Base-by-base conservation (phyloP, 1,284 basidiomycete genomes). In the Malassezia slooffiae region DNA sequence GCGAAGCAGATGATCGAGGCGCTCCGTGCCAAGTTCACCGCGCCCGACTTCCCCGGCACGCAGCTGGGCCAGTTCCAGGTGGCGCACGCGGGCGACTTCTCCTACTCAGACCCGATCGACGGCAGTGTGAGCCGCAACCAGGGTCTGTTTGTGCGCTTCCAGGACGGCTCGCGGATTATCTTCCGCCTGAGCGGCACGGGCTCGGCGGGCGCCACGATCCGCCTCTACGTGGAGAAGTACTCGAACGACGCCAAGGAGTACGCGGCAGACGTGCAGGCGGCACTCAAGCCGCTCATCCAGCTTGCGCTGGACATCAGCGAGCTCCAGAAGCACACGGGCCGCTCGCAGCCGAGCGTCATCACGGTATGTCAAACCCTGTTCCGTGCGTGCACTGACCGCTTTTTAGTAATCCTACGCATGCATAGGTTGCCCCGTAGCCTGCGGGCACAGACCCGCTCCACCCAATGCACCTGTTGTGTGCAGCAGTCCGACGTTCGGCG, bases 101-200 rank as follows among this genome's bases (percentile, higher is more conserved):
- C 82, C 66, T 97, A 97, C 78, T 93, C 81, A 32, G 93, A 97
- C 72, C 93, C 91, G 16, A 95, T 97, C 71, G 93, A 97, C 71
- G 76, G 81, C 43, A 87, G 83, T 40, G 80, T 96, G 38, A 86
- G 83, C 58, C 84, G 82, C 73, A 95, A 96, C 73, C 93, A 97
- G 72, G 93, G 93, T 5, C 82, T 96, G 62, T 85, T 90, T 70
- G 80, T 95, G 68, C 79, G 78, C 51, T 97, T 97, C 72, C 74
- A 75, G 26, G 91, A 97, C 70, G 91, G 90, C 16, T 85, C 81
- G 40, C 78, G 91, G 39, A 84, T 97, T 55, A 87, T 97, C 50
- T 96, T 95, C 78, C 80, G 93, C 45, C 75, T 97, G 41, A 89
- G 85, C 54, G 91, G 93, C 38, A 99, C 93, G 0, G 91, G 91